These are phyloP conservation scores for Litchi chinensis DNA, from an alignment of 345 rosid genomes.

Conservation along the genomic window DNA sequence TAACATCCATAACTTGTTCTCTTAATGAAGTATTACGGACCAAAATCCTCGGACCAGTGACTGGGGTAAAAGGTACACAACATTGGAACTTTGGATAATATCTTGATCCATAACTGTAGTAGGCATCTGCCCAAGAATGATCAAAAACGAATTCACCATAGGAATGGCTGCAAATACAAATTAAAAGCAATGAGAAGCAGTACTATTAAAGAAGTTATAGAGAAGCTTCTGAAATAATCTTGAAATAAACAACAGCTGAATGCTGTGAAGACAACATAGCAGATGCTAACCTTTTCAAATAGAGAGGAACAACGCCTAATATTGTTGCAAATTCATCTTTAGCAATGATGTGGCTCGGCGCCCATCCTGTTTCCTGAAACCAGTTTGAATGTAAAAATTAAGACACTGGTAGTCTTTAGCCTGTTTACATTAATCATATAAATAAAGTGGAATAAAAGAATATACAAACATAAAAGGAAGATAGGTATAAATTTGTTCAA, in stretches of 20 bases:
- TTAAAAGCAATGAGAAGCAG: slow-evolving; percentile 30
- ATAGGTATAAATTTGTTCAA: not conserved
- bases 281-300: slow-evolving; percentile 81
- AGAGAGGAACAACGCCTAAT: slow-evolving; percentile 89
- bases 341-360: slow-evolving; percentile 79
- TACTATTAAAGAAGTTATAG: not conserved
- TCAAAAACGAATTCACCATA: slow-evolving; percentile 97
- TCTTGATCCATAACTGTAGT: slow-evolving; percentile 76
- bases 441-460: not conserved
- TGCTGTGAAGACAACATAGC: slow-evolving; percentile 18
- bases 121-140: slow-evolving; percentile 97
- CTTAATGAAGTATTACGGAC: slow-evolving; percentile 55
- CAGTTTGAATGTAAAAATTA: slow-evolving; percentile 12
- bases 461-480: not conserved
- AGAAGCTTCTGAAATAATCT: slow-evolving; percentile 15
- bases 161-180: slow-evolving; percentile 70
- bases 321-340: slow-evolving; percentile 67
- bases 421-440: not conserved
- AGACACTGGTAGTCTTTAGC: slow-evolving; percentile 3
- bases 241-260: slow-evolving; percentile 15
- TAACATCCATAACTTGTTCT: slow-evolving; percentile 73
- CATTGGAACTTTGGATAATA: slow-evolving; percentile 96
- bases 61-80: slow-evolving; percentile 97
- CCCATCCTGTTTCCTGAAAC: slow-evolving; percentile 93
- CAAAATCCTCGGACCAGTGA: slow-evolving; percentile 89